Base-by-base conservation (phyloP, 495 filamentous ascomycete genomes). In the Podospora anserina region DNA sequence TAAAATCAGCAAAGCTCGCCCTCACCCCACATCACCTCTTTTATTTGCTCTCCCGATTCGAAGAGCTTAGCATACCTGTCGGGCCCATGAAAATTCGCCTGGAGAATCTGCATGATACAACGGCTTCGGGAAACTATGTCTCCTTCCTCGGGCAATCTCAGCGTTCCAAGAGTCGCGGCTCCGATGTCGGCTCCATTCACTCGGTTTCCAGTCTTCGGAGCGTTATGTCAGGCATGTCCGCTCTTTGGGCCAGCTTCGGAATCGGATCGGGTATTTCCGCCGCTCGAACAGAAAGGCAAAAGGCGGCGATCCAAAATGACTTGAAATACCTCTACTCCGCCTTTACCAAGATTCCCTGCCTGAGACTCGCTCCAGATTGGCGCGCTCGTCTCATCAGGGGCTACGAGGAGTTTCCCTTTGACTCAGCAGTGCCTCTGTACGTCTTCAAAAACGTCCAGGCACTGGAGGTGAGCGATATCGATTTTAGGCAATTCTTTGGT, bases 1-100 rank as follows among this genome's bases (percentile, higher is more conserved):
- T 92, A 73, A 97, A 95, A 80, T 91, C 94, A 57, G 91, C 91
- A 53, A 97, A 94, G 82, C 82, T 99, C 64, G 92, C 92, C 32
- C 86, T 99, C 60, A 98, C 95, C n/a, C 92, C 95, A 20, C 95
- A 99, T 71, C 95, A 99, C 80, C 87, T 99, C 49, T 99, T 96
- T 82, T 99, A 97, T 76, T 86, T 99, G 28, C 85, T 99, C 61
- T 95, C 92, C 65, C 90, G 93, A 64, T 97, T 97, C 78, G 93
- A 97, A 81, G 95, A 97, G 58, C 83, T 97, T 53, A 89, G 89
- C 67, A 92, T 99, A 71, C 80, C 87, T 71, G 92, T 98, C 66
- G 95, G 95, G 55, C 92, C 94, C 15, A 97, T 97, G 95, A 96
- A 92, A 76, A 90, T 99, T 56, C 89, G 95, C 28, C 80, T 98